Evolutionary conservation across 495 filamentous ascomycete species (phyloP).

Genomic region (Paragyromitra xinjiangensis): DNA sequence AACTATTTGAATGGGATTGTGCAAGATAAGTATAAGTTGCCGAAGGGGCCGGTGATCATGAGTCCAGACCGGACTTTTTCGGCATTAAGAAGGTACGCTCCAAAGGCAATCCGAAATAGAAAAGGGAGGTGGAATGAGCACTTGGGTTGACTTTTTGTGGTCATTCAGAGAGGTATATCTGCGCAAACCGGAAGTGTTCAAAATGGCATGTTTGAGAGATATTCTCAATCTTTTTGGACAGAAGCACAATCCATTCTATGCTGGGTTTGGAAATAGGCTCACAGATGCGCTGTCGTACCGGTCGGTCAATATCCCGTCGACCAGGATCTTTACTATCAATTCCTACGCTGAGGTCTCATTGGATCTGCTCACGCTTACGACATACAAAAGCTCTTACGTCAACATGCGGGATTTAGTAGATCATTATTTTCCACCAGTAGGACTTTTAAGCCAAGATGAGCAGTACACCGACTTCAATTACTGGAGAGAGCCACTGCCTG

Average conservation of each 20-base stretch:
- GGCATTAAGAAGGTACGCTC: slow-evolving; percentile 74
- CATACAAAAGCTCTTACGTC: slow-evolving; percentile 95
- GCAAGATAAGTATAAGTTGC: slow-evolving; percentile 86
- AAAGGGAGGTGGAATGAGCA: neutral
- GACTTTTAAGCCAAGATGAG: slow-evolving; percentile 79
- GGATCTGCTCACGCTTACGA: slow-evolving; percentile 88
- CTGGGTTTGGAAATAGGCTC: slow-evolving; percentile 94
- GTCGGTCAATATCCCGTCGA: slow-evolving; percentile 91
- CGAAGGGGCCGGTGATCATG: slow-evolving; percentile 90
- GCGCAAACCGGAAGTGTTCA: slow-evolving; percentile 97
- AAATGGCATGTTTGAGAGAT: slow-evolving; percentile 97
- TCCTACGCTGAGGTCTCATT: slow-evolving; percentile 96
- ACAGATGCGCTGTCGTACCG: slow-evolving; percentile 97
- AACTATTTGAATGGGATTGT: slow-evolving; percentile 88
- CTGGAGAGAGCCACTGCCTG: slow-evolving; percentile 78
- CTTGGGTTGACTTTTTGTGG: slow-evolving; percentile 1
- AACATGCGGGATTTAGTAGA: slow-evolving; percentile 95
- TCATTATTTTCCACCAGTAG: slow-evolving; percentile 92
- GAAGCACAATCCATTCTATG: slow-evolving; percentile 86
- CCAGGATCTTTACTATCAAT: slow-evolving; percentile 98
- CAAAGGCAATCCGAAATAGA: neutral
- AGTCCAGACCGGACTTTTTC: slow-evolving; percentile 95
- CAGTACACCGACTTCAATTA: slow-evolving; percentile 90
- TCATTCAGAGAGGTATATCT: slow-evolving; percentile 78
- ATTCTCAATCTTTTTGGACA: slow-evolving; percentile 87